Percentiles rank a stretch among this genome's conserved stretches.
Conservation (phyloP, 176 grass and related monocot genomes). For the Zoysia pacifica region DNA sequence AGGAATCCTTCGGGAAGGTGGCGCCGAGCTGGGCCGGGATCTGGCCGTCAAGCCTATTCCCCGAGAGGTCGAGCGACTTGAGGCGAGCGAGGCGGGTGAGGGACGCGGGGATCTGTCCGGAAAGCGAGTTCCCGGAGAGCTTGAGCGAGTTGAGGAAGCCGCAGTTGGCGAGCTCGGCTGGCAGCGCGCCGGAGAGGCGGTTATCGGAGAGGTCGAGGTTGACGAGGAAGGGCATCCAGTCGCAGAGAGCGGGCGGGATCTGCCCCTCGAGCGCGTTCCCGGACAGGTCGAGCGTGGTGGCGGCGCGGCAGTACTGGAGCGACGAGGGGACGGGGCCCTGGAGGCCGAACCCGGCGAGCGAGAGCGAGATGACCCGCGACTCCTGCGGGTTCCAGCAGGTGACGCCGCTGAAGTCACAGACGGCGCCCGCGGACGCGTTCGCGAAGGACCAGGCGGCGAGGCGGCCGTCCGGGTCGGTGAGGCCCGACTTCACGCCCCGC, state of each 20-base stretch:
- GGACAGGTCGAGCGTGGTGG: constrained; percentile 73
- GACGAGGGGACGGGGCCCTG: constrained; percentile 56
- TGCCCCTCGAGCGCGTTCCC: constrained; percentile 44
- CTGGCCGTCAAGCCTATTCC: constrained; percentile 58
- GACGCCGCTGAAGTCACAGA: constrained; percentile 61
- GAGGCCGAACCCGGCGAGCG: constrained; percentile 58
- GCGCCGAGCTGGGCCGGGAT: constrained; percentile 58
- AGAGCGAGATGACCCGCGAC: constrained; percentile 61
- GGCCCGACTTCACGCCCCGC: constrained; percentile 31
- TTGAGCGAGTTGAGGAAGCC: constrained; percentile 68
- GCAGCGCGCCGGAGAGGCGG: constrained; percentile 52
- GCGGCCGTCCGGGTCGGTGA: constrained; percentile 23
- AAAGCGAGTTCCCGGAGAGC: constrained; percentile 55
- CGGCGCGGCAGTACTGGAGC: constrained; percentile 64
- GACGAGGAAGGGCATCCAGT: constrained; percentile 77
- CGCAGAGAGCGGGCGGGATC: constrained; percentile 62
- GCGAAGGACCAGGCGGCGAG: constrained; percentile 53
- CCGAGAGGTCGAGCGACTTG: constrained; percentile 68
- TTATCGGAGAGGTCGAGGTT: constrained; percentile 72
- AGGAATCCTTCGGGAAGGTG: constrained; percentile 43
- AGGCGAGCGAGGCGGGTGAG: constrained; percentile 67
- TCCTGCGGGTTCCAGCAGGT: constrained; percentile 78
- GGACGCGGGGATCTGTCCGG: constrained; percentile 66
- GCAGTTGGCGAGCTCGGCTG: constrained; percentile 73
- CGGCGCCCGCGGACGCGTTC: constrained; percentile 47